Base-by-base conservation (phyloP, 2,329 filamentous ascomycete species). In the Coniochaeta hoffmannii region DNA sequence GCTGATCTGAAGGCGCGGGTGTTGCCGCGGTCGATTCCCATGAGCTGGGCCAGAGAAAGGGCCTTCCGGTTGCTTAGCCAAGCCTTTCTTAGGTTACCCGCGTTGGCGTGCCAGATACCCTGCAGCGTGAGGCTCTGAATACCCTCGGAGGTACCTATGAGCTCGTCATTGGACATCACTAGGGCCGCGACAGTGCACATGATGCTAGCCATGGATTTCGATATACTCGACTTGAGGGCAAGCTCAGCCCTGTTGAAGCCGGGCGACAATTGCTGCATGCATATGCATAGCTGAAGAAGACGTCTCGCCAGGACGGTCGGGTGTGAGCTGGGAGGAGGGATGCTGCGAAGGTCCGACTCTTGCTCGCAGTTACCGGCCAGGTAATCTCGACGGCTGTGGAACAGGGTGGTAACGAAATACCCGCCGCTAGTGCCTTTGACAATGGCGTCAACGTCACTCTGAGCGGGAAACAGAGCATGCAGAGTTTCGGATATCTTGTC, bases 31-130 rank as follows among this genome's bases (percentile, higher is more conserved):
- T 77, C 71, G 14, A 78, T 67, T 4, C 78, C 76, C 67, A 82
- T 75, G 30, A 79, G 71, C 61, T 81, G 78, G 0, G 73, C 78
- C 34, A 82, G 68, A 49, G 71, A 73, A 32, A 83, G 65, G 4
- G 77, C 76, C 5, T 78, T 70, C 0, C 80, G 75, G 22, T 71
- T 72, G 7, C 69, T 71, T 22, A 84, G 64, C 80, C 80, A 85
- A 2, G 78, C 70, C 46, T 78, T 77, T 22, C 79, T 74, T 2
- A 82, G 67, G 46, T 80, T 80, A 1, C 81, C 81, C 0, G 71
- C 72, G 55, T 82, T 81, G 35, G 72, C 69, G 53, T 81, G 76
- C 60, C 76, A 80, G 53, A 78, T 64, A 17, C 71, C 70, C 35
- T 79, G 69, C 0, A 84, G 64, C 22, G 76, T 62, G 0, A 84